phyloP scores from a whole-genome alignment of 257 asterid species.

The Fraxinus anomala region DNA sequence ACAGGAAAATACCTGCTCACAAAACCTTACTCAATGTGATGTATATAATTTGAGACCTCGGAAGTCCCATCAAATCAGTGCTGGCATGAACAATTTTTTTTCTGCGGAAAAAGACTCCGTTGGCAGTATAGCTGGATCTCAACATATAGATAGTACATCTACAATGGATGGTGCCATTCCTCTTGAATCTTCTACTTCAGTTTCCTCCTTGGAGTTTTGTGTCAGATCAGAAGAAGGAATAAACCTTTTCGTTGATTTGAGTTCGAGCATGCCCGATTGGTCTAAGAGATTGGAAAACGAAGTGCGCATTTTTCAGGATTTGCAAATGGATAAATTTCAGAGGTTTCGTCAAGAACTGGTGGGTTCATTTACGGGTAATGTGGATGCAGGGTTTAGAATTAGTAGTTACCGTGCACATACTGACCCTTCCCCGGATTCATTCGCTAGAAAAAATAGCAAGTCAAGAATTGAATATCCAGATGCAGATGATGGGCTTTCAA shows the following conservation, averaged over 20 bases:
- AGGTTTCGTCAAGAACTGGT: slow-evolving; percentile 33
- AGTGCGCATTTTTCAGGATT: slow-evolving; percentile 20
- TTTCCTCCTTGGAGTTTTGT: slow-evolving; percentile 34
- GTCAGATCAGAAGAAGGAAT: slow-evolving; percentile 38
- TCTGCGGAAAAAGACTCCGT: neutral
- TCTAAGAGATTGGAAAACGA: slow-evolving; percentile 30
- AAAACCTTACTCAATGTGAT: neutral
- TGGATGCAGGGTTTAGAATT: slow-evolving; percentile 15
- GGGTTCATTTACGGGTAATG: slow-evolving; percentile 20
- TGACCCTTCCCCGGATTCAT: slow-evolving; percentile 17
- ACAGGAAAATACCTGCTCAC: neutral
- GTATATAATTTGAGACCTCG: slow-evolving; percentile 6
- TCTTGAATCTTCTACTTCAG: slow-evolving; percentile 1
- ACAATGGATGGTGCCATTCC: neutral
- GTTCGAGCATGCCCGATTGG: slow-evolving; percentile 30
- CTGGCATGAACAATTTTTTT: neutral
- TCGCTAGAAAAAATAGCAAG: neutral
- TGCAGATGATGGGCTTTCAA: slow-evolving; percentile 11
- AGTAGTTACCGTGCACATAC: slow-evolving; percentile 4
- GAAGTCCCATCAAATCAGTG: neutral
- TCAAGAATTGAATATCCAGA: neutral
- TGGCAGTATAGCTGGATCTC: neutral
- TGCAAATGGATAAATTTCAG: slow-evolving; percentile 24
- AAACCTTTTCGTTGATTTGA: slow-evolving; percentile 36
- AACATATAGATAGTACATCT: neutral